Evolutionary conservation across 495 filamentous ascomycete species (phyloP), one percentile per base, ranked within the genome.

Genomic region (Penicillium paradoxum): DNA sequence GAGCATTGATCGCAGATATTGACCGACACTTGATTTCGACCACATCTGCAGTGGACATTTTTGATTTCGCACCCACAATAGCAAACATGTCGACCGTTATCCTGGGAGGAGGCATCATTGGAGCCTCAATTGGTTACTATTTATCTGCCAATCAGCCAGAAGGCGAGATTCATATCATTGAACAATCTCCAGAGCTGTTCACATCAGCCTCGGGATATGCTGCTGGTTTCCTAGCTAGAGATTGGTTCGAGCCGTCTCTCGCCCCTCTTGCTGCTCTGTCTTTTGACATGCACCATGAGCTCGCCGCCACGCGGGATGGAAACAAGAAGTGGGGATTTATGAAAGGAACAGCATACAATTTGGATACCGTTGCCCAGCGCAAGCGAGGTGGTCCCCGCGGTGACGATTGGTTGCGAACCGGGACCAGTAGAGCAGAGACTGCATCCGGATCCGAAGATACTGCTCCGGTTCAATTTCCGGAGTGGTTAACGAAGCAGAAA

Each of bases 31-130:
- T 15, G 8, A 42, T 38, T 22, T 8, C 21, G 14, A 39, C 14
- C 7, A n/a, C n/a, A 22, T 3, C 21, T 32, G 11, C 36, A 15
- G 24, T n/a, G 47, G 51, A 38, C 32, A 19, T 15, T n/a, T 38
- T 30, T 10, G 14, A 14, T 45, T 18, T 2, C 17, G 6, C 44
- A 22, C 21, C 22, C 14, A 25, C 22, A 33, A 21, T 1, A 44
- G 17, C 32, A 21, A 41, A 0, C 27, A 76, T 76, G 74, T 51
- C 72, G 22, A 91, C 83, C 17, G 79, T 90, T 27, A 90, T 92
- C 51, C 66, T 93, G 41, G 89, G 89, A 43, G 79, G 81, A 44
- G 88, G 89, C 45, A 90, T 93, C 66, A 89, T 93, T 34, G 87
- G 87, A 53, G 66, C 81, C 41, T 85, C 86, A n/a, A 88, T 85